Conservation (phyloP, 306 rosid genomes). For the Gastrolobium bilobum region DNA sequence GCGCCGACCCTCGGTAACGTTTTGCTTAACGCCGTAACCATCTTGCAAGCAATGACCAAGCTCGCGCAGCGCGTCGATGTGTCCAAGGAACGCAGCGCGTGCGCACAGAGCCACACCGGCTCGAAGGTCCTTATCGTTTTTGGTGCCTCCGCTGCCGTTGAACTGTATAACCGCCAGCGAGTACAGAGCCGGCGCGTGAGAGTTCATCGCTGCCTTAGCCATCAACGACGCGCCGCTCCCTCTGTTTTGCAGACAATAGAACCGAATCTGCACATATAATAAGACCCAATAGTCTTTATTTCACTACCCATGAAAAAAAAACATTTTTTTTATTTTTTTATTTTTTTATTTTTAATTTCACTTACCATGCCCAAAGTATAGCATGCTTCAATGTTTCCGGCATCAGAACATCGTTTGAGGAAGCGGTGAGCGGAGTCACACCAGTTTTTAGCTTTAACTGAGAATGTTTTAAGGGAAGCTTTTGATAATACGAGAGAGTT, state of each 20-base stretch:
- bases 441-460: conserved; percentile 74
- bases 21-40: conserved; percentile 93
- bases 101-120: conserved; percentile 94
- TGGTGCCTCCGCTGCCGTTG: conserved; percentile 94
- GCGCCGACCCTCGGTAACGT: conserved; percentile 80
- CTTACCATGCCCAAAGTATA: conserved; percentile 96
- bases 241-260: conserved; percentile 81
- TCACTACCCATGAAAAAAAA: background rate
- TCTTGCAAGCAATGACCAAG: conserved; percentile 96
- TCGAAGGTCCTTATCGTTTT: conserved; percentile 83
- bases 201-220: conserved; percentile 90
- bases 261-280: conserved; percentile 75
- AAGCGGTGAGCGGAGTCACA: conserved; percentile 81
- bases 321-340: background rate
- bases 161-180: conserved; percentile 93
- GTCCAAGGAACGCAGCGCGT: conserved; percentile 93
- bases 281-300: background rate
- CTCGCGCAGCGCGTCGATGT: conserved; percentile 88
- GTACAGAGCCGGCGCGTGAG: conserved; percentile 89
- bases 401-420: conserved; percentile 79
- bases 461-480: conserved; percentile 67
- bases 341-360: background rate
- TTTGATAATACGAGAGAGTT: conserved; percentile 65
- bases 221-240: conserved; percentile 87
- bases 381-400: conserved; percentile 92